Base-by-base conservation (phyloP, 2,329 filamentous ascomycete species). In the Curvularia hawaiiensis region DNA sequence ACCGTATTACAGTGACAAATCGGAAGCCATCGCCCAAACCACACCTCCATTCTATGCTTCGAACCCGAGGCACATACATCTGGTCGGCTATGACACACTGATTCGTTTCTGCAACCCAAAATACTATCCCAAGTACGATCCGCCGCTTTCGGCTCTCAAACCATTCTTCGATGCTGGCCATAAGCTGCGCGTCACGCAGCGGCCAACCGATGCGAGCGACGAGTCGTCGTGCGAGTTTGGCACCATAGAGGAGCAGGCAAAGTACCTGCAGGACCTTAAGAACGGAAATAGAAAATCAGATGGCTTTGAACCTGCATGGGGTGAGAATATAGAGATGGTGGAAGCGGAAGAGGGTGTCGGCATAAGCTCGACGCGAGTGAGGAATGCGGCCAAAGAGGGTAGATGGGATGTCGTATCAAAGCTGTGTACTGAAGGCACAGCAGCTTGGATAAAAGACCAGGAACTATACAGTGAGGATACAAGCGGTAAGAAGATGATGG, bases 1-100 rank as follows among this genome's bases (percentile, higher is more conserved):
- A 66, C 88, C 90, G 0, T 92, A 88, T 71, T 95, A 94, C 67
- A 85, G 86, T 56, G 87, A 88, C 68, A 94, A 94, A 77, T 85
- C 86, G 8, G 64, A 69, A 12, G 85, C 85, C 1, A 86, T 93
- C 28, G 77, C 80, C 0, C 77, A 78, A 52, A 69, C 63, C 41
- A 54, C 43, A 12, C 69, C 77, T 16, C 70, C 67, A 4, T 62
- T 74, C 26, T 79, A 78, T 60, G 67, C 77, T 0, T 68, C 68
- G 18, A 60, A 68, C 8, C 77, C 79, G 0, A 69, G 56, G 52
- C 89, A 92, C 66, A 78, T 90, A 4, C 90, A 90, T 67, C 83
- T 93, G 2, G 84, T 86, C 1, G 91, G 91, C 28, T 94, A 87
- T 71, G 90, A 94, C 67, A 94, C 90, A 0, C 77, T 93, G 7